Evolutionary conservation across 768 basidiomycete genomes (phyloP).

Genomic region (Antrodiella citrinella): DNA sequence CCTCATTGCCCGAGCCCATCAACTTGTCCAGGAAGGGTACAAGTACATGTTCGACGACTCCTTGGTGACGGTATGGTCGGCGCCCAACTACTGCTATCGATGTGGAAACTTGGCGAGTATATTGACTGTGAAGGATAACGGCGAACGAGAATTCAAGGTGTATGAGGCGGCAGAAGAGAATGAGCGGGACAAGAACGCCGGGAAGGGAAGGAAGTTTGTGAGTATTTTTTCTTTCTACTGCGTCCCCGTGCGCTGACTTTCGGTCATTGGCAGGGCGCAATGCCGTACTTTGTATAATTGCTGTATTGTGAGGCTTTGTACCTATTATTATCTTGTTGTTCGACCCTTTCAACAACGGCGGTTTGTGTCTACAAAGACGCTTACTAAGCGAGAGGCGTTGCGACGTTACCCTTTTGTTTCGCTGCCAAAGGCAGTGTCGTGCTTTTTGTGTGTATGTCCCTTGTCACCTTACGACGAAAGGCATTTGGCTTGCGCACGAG

Average conservation of each 20-base stretch:
- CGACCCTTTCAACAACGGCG: too few species aligned
- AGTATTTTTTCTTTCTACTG: constrained; percentile 20
- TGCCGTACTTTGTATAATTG: constrained; percentile 34
- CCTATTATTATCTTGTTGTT: too few species aligned
- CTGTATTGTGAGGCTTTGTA: too few species aligned
- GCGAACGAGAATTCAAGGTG: constrained; percentile 63
- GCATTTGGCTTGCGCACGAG: too few species aligned
- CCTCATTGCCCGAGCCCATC: constrained; percentile 92
- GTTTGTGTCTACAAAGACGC: too few species aligned
- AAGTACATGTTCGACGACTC: constrained; percentile 96
- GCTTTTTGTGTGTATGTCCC: too few species aligned
- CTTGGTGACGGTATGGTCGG: constrained; percentile 90
- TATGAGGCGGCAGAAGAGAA: constrained; percentile 89
- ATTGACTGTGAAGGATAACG: constrained; percentile 71
- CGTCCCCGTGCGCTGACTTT: neutral
- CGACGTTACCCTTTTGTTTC: too few species aligned
- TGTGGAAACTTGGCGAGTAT: constrained; percentile 92
- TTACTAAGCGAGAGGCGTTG: too few species aligned
- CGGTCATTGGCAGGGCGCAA: constrained; percentile 28
- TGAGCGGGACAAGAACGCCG: constrained; percentile 73
- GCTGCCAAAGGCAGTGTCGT: too few species aligned
- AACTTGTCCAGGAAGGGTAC: constrained; percentile 92
- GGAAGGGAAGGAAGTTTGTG: constrained; percentile 61
- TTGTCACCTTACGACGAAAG: too few species aligned
- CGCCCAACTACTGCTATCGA: constrained; percentile 80